Base-by-base conservation (phyloP, 2,329 filamentous ascomycete species). In the Pestalotiopsis sp. region DNA sequence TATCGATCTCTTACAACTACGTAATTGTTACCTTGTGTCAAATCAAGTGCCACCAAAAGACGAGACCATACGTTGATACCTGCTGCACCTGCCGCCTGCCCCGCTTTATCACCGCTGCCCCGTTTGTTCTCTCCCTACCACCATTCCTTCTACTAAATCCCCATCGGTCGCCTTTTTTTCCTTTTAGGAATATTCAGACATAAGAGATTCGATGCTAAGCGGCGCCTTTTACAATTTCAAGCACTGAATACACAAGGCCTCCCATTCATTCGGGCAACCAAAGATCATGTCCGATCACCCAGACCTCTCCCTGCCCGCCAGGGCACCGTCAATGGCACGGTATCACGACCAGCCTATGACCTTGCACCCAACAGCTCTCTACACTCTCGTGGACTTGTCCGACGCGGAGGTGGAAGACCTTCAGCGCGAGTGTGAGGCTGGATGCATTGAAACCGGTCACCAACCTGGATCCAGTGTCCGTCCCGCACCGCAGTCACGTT, bases 231-330 rank as follows among this genome's bases (percentile, higher is more conserved):
- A 52, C 20, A 14, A n/a, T 1, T 7, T 6, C 45, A 52, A n/a
- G 13, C 17, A 5, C 41, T n/a, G 6, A 9, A 31, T 20, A n/a
- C 45, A 9, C 17, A n/a, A 6, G 17, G 3, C 2, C 11, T 9
- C 4, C n/a, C 4, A 17, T 3, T 27, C 17, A 31, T 13, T 64
- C 6, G 1, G 1, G 6, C 9, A 20, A 20, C 9, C 3, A n/a
- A 65, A 57, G 66, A 67, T 62, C 65, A 72, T 72, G 70, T 68
- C 71, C 36, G 61, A 66, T 45, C 62, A 25, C 38, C 71, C 68
- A 65, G 66, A 71, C 41, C 71, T 72, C 57, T 70, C 69, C 36
- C 62, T 72, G 45, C 71, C 71, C 36, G 58, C 68, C 60, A 72
- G 68, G 68, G 68, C 71, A 63, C 69, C 69, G 25, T 68, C 68